Conservation (phyloP, 202 grass and related monocot species). For the Bolboschoenoplectus hybrid region DNA sequence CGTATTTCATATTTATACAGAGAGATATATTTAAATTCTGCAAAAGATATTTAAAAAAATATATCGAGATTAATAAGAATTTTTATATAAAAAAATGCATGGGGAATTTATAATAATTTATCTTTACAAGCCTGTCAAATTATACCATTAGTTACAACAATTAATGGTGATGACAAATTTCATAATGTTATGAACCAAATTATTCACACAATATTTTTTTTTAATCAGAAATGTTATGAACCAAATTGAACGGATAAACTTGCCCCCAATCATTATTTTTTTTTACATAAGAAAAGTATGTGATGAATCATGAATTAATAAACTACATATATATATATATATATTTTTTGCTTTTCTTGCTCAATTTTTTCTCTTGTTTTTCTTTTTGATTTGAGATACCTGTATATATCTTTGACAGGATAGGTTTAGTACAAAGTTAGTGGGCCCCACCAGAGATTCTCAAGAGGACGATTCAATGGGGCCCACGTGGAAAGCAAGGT, state of each 20-base stretch:
- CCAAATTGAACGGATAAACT: background rate
- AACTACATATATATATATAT: no score
- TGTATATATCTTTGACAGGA: background rate
- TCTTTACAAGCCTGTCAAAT: background rate
- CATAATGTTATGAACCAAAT: background rate
- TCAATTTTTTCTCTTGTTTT: background rate
- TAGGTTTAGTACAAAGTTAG: background rate
- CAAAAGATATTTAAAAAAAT: no score
- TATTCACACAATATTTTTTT: no score
- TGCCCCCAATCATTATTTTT: no score
- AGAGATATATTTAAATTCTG: no score
- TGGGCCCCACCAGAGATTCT: background rate
- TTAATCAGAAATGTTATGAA: background rate
- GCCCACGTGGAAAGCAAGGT: constrained; percentile 31
- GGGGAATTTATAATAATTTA: background rate
- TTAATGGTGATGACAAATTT: background rate
- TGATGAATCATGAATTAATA: no score
- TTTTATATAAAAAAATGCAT: no score
- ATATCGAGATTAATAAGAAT: no score
- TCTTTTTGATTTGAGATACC: background rate
- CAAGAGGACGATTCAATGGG: background rate
- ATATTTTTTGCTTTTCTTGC: no score
- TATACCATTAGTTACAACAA: background rate
- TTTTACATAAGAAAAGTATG: no score
- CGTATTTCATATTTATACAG: no score